Conservation (phyloP, 306 rosid species). For the Pachyrhizus erosus region DNA sequence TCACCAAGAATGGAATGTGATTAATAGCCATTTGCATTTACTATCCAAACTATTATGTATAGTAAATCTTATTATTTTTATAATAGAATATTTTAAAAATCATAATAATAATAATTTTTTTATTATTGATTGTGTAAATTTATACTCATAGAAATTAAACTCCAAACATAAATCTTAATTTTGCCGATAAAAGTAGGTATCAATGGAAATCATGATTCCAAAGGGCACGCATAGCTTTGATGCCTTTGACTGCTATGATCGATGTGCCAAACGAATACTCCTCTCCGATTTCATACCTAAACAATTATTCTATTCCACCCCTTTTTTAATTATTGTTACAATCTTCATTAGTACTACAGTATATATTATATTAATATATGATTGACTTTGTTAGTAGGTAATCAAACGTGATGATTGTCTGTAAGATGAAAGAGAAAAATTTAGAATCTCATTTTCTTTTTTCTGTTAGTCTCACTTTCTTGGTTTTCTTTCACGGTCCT, state of each 20-base stretch:
- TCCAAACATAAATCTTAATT: slow-evolving; percentile 1
- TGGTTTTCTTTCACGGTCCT: slow-evolving; percentile 21
- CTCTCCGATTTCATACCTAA: slow-evolving; percentile 29
- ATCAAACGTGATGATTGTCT: slow-evolving; percentile 32
- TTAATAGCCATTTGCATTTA: background rate
- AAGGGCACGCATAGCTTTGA: slow-evolving; percentile 51
- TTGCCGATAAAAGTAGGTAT: slow-evolving; percentile 21
- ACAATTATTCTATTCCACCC: slow-evolving; percentile 15
- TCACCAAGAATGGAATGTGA: background rate
- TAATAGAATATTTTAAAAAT: too few relatives aligned
- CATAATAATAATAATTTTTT: too few relatives aligned
- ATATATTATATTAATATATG: background rate
- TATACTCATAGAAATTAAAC: background rate
- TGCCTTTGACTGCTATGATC: slow-evolving; percentile 52
- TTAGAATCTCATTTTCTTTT: background rate
- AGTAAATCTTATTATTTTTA: too few relatives aligned
- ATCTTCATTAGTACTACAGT: slow-evolving; percentile 30
- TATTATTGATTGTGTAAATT: too few relatives aligned
- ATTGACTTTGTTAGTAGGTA: slow-evolving; percentile 38
- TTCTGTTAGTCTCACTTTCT: too few relatives aligned
- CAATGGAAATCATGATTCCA: slow-evolving; percentile 46
- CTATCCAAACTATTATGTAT: too few relatives aligned
- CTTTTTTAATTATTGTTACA: background rate
- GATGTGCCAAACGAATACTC: slow-evolving; percentile 2
- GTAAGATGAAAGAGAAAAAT: slow-evolving; percentile 8